A percentile compares a stretch with the other conserved stretches of the same genome.
These are phyloP conservation scores for Fusarium fujikuroi DNA, from an alignment of 2,329 filamentous ascomycete species.

Conservation along the genomic window DNA sequence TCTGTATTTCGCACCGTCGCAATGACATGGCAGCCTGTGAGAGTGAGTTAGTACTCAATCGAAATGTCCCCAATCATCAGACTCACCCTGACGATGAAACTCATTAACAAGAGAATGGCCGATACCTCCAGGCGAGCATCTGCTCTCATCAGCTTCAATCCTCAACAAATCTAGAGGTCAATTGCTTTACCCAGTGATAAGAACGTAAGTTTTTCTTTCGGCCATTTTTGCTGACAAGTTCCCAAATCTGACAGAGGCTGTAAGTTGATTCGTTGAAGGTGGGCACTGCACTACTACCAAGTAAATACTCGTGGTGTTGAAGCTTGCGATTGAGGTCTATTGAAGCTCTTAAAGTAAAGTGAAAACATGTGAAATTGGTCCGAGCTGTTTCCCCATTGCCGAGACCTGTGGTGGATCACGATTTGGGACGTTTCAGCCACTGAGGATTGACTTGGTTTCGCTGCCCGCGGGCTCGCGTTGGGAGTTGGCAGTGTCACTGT, in stretches of 20 bases:
- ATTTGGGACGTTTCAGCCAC: background rate
- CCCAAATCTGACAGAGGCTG: background rate
- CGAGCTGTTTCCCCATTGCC: background rate
- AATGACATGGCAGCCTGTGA: slow-evolving; percentile 59
- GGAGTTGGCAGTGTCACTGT: background rate
- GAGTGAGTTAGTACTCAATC: background rate
- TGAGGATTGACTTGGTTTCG: background rate
- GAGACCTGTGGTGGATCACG: background rate
- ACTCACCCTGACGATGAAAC: slow-evolving; percentile 62
- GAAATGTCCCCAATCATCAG: accelerated
- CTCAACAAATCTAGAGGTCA: background rate
- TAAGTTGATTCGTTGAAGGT: background rate
- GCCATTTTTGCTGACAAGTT: slow-evolving; percentile 26
- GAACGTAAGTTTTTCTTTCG: slow-evolving; percentile 47
- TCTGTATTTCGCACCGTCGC: slow-evolving; percentile 64
- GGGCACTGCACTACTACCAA: background rate
- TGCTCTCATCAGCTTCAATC: slow-evolving; percentile 40
- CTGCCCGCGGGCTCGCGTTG: background rate
- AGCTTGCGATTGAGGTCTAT: background rate
- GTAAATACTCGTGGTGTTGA: background rate
- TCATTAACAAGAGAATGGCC: slow-evolving; percentile 64
- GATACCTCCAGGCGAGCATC: slow-evolving; percentile 69
- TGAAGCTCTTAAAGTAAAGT: background rate
- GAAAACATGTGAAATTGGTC: slow-evolving; percentile 9
- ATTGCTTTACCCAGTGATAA: slow-evolving; percentile 22